Base-by-base conservation (phyloP, 108 stramenopile species). In the Asterionellopsis glacialis region DNA sequence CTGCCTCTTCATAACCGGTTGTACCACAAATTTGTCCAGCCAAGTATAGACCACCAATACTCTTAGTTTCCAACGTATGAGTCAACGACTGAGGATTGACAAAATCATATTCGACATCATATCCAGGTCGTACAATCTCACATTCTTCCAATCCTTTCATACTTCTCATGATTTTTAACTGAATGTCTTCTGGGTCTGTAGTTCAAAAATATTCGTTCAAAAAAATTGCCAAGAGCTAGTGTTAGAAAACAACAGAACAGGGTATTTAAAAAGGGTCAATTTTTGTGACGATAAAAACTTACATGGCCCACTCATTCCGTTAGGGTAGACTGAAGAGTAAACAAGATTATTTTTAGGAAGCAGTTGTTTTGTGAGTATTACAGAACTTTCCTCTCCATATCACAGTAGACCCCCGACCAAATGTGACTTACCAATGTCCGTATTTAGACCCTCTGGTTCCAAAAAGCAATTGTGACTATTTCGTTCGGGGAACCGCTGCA, bases 1-100 rank as follows among this genome's bases (percentile, higher is more conserved):
- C 98, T 9, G 98, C 98, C 69, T 99, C 98, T 77, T 99, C 98
- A 68, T 99, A 99, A 16, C 98, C 98, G 11, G 98, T 99, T 11
- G 98, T 99, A 11, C 98, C 96, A 69, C 96, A 97, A 62, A 99
- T 99, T 74, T 98, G 95, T 9, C 98, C 98, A 9, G 98, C 98
- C 39, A 99, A 77, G 70, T 83, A 97, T 21, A 99, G 75, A 16
- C 97, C 97, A 11, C 57, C 64, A 43, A 95, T 93, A 39, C 76
- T 69, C 74, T 96, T 96, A 3, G 94, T 88, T 77, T 97, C 96
- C 28, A 99, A 72, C 3, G 95, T 93, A 58, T 95, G 95, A 14
- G 84, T 82, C 22, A 97, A 65, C 9, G 79, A 76, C 59, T 86
- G 81, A 0, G 98, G 98, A 59, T 99, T 95, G 64, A 99, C 94